Base-by-base conservation (phyloP, 2,329 filamentous ascomycete genomes). In the Verticillium nonalfalfae region DNA sequence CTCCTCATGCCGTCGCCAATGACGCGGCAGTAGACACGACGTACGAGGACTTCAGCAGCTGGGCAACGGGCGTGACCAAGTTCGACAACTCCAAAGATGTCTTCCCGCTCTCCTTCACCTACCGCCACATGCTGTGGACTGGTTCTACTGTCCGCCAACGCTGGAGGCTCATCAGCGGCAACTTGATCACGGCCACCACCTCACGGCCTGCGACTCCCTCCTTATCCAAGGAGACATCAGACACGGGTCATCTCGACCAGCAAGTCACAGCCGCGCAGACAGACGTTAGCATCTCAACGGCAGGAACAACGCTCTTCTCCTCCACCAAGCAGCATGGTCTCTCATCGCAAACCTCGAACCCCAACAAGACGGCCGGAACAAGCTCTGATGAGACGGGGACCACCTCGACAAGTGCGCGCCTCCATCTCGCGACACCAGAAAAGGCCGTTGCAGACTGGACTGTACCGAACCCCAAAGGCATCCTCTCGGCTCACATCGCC, bases 41-140 rank as follows among this genome's bases (percentile, higher is more conserved):
- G 1, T 76, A 78, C 59, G 60, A 68, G 0, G 71, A 74, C 0
- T 81, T 80, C 64, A 73, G 67, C 57, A 64, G 59, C 1, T 81
- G 78, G 78, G 74, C 74, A 0, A 76, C 75, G 0, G 71, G 76
- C 0, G 69, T 76, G 15, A 80, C 75, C 4, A 71, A 69, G 5
- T 76, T 77, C 60, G 76, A 79, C 56, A 76, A 78, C 59, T 77
- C 76, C 2, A 73, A 73, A 62, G 78, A 81, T 60, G 72, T 80
- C 4, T 79, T 76, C 52, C 78, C 78, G 0, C 70, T 77, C 0
- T 76, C 75, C 7, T 73, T 77, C 55, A 57, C 76, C 4, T 76
- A 69, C 61, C 64, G 65, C 7, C 67, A 70, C 56, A 62, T 75
- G 59, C 67, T 76, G 7, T 76, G 70, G 76, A 78, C 72, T 6